Base-by-base conservation (phyloP, 345 rosid species). In the Kernera saxatilis region DNA sequence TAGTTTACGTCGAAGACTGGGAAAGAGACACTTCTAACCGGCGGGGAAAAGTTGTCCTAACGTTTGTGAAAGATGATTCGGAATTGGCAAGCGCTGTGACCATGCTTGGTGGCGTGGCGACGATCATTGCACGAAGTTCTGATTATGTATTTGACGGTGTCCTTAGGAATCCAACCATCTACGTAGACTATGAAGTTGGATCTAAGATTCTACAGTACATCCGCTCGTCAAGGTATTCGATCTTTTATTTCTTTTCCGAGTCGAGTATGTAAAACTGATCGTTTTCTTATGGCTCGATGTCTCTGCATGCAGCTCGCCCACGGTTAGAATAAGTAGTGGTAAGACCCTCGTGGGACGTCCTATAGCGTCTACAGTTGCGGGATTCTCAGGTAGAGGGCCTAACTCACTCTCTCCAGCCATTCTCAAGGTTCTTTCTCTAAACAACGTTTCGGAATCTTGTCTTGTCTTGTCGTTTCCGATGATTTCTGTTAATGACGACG, bases 311-410 rank as follows among this genome's bases (percentile, higher is more conserved):
- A 71, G 63, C 23, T 72, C 48, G 2, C 55, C 76, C 18, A 72
- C 70, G 36, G 15, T 41, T 22, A 32, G 13, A 12, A 41, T 72
- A 29, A 62, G 29, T 30, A 1, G 2, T 7, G 59, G 25, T 29
- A 53, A 53, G 53, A 63, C 63, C 21, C 17, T 63, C 21, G 46
- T 52, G 46, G 76, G 70, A 23, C 53, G 44, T 50, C 70, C 70
- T 63, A 1, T 51, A 36, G 17, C 55, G 33, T 52, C 70, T 21
- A 27, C 50, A 32, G 59, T 63, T 51, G 15, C 55, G 6, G 63
- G 45, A 61, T 62, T 72, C 37, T 72, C 76, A 40, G 21, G 27
- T 43, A 62, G 76, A 53, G 76, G 76, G 17, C 76, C 76, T 40
- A 72, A 17, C 33, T 1, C 63, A 22, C 1, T 5, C 2, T 22